A percentile compares a stretch with the other conserved stretches of the same genome.
phyloP scores from a whole-genome alignment of 805 yeast species.

The Cyberlindnera bimundalis region DNA sequence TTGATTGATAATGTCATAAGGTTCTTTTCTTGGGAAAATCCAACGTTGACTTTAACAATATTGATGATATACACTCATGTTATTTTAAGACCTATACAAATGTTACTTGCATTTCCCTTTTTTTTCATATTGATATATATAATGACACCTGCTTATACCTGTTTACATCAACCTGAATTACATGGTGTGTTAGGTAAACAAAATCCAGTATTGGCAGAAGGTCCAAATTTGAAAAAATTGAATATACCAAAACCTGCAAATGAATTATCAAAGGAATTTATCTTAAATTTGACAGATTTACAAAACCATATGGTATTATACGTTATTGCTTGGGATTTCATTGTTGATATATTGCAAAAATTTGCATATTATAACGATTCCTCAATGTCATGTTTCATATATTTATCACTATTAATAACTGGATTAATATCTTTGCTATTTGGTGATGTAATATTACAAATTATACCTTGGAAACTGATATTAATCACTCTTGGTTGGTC shows the following conservation, averaged over 20 bases:
- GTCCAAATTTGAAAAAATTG: constrained; percentile 30
- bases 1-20: constrained; percentile 52
- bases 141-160: constrained; percentile 64
- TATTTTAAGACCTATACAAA: constrained; percentile 56
- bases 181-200: constrained; percentile 27
- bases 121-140: constrained; percentile 49
- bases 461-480: constrained; percentile 34
- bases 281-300: constrained; percentile 74
- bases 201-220: constrained; percentile 47
- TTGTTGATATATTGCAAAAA: constrained; percentile 45
- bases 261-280: constrained; percentile 73
- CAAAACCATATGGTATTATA: constrained; percentile 77
- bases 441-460: constrained; percentile 27
- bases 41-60: constrained; percentile 57
- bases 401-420: constrained; percentile 35
- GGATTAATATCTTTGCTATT: constrained; percentile 30
- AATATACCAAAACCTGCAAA: constrained; percentile 55
- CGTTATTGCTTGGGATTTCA: constrained; percentile 57
- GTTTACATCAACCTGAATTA: constrained; percentile 61
- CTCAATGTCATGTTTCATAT: constrained; percentile 50
- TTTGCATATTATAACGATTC: constrained; percentile 67
- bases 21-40: constrained; percentile 62
- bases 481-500: constrained; percentile 49
- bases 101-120: constrained; percentile 52
- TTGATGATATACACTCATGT: constrained; percentile 47